phyloP scores from a whole-genome alignment of 1,284 basidiomycete species.

The Leccinum subspadiceum region DNA sequence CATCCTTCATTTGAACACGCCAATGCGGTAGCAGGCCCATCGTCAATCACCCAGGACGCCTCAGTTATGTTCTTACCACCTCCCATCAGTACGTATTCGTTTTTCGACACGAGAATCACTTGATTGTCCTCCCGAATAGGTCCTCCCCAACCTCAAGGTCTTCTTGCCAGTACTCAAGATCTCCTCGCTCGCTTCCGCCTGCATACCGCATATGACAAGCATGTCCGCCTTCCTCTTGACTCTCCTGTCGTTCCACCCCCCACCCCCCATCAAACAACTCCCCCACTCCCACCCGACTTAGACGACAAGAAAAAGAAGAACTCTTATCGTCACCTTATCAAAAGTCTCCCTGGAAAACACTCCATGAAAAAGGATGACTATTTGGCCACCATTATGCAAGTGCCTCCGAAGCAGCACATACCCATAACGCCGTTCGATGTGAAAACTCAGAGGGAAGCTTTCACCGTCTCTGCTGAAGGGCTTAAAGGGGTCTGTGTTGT shows the following conservation, averaged over 20 bases:
- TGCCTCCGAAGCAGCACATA: conserved; percentile 70
- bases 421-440: conserved; percentile 63
- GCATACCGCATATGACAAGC: conserved; percentile 69
- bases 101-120: conserved; percentile 3
- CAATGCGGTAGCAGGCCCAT: conserved; percentile 34
- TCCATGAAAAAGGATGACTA: conserved; percentile 81
- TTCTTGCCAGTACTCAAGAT: conserved; percentile 71
- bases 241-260: conserved; percentile 23
- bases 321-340: conserved; percentile 74
- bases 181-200: conserved; percentile 68
- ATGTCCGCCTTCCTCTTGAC: conserved; percentile 54
- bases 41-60: conserved; percentile 29
- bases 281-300: conserved; percentile 42
- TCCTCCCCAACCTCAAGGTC: conserved; percentile 41
- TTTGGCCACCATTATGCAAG: conserved; percentile 59
- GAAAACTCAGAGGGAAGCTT: conserved; percentile 68
- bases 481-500: conserved; percentile 65
- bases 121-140: conserved; percentile 25
- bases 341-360: conserved; percentile 74
- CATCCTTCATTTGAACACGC: conserved; percentile 22
- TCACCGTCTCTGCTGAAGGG: conserved; percentile 68
- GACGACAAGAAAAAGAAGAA: conserved; percentile 79
- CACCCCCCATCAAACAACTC: conserved; percentile 35
- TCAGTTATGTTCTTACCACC: conserved; percentile 30
- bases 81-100: conserved; percentile 21